Conservation (phyloP, 441 rosid genomes). For the Iberis amara region DNA sequence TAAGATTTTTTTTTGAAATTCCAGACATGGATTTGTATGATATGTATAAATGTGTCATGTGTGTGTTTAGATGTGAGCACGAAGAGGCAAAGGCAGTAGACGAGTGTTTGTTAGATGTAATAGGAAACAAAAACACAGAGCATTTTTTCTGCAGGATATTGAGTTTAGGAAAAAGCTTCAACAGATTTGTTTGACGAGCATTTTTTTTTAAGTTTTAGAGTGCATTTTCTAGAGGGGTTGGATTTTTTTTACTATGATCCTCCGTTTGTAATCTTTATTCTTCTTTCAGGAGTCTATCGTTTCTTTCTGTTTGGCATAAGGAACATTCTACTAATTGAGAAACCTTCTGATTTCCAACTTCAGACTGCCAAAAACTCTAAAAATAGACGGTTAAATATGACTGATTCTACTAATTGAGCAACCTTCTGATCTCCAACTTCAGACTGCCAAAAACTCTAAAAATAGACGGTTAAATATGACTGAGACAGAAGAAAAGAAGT, state of each 20-base stretch:
- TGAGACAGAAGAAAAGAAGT: slow-evolving; percentile 34
- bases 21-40: background rate
- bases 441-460: slow-evolving; percentile 43
- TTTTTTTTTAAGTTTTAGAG: background rate
- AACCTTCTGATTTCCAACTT: slow-evolving; percentile 72
- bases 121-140: no score
- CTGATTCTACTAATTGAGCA: slow-evolving; percentile 69
- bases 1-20: background rate
- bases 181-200: no score
- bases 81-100: slow-evolving; percentile 21
- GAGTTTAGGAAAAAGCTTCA: no score
- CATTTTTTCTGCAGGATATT: no score
- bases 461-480: no score
- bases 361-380: slow-evolving; percentile 50
- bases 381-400: no score
- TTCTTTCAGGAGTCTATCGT: no score
- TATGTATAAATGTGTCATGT: background rate
- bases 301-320: slow-evolving; percentile 28
- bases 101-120: no score
- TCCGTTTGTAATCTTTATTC: no score
- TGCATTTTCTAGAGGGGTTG: no score
- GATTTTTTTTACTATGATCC: no score
- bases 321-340: slow-evolving; percentile 69
- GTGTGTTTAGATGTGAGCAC: slow-evolving; percentile 60
- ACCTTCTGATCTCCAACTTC: slow-evolving; percentile 67